phyloP scores from a whole-genome alignment of 2,329 filamentous ascomycete genomes.

The Fusarium torulosum region DNA sequence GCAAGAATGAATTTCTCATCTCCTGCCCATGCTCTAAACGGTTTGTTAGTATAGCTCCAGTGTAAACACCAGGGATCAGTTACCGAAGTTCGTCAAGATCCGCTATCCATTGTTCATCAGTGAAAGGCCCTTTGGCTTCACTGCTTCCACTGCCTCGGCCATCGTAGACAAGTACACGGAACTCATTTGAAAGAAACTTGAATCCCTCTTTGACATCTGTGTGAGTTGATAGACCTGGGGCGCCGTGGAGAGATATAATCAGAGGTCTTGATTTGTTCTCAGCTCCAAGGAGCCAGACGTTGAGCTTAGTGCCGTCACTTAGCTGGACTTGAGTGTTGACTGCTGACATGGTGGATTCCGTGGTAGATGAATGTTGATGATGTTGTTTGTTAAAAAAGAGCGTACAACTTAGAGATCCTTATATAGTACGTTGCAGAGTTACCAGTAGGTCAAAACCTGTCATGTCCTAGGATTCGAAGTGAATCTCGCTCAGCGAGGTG shows the following conservation, averaged over 20 bases:
- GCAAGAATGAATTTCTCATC: conserved; percentile 19
- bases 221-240: conserved; percentile 10
- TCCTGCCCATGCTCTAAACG: background rate
- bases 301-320: conserved; percentile 17
- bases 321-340: conserved; percentile 5
- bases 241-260: conserved; percentile 12
- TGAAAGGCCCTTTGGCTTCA: conserved; percentile 10
- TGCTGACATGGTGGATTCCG: background rate
- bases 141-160: conserved; percentile 15
- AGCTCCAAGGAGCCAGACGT: conserved; percentile 18
- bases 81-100: conserved; percentile 21
- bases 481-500: conserved; percentile 19
- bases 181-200: conserved; percentile 12
- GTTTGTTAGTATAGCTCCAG: rapidly evolving
- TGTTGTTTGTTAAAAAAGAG: background rate
- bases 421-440: background rate
- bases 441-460: background rate
- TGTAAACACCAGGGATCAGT: rapidly evolving
- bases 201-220: background rate
- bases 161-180: conserved; percentile 23
- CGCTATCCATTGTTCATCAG: conserved; percentile 12
- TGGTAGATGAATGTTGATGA: no score
- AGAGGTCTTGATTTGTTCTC: conserved; percentile 17
- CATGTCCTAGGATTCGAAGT: no score
- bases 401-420: background rate